These are phyloP conservation scores for Cyberlindnera petersonii DNA, from an alignment of 805 yeast species.

Conservation along the genomic window DNA sequence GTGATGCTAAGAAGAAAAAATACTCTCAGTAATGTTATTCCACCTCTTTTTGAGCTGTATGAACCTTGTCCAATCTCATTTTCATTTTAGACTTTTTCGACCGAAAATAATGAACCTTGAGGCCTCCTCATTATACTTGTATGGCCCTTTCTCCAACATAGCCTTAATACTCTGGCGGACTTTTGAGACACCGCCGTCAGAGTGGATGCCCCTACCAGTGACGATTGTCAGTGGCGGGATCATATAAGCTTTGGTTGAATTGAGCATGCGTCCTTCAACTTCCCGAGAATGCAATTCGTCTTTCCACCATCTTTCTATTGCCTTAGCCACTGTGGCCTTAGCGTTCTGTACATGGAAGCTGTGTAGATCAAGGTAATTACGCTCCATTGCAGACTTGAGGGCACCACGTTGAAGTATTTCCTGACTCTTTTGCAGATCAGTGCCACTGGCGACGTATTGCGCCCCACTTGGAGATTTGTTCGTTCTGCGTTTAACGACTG, in stretches of 20 bases:
- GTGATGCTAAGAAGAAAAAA: no score
- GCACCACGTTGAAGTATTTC: constrained; percentile 14
- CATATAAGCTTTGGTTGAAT: constrained; percentile 35
- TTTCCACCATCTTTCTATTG: constrained; percentile 58
- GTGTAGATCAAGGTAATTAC: constrained; percentile 51
- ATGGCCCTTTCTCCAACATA: constrained; percentile 36
- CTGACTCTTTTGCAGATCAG: constrained; percentile 4
- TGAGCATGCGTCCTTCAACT: constrained; percentile 34
- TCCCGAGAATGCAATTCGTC: constrained; percentile 46
- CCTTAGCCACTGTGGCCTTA: constrained; percentile 30
- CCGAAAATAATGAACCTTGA: constrained; percentile 45
- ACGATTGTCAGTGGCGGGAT: constrained; percentile 45
- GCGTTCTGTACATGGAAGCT: constrained; percentile 48
- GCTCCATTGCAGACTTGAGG: constrained; percentile 18
- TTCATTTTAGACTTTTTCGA: no score
- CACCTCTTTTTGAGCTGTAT: no score
- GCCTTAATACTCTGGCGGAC: constrained; percentile 42
- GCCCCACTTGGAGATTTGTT: background rate
- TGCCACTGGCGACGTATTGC: background rate
- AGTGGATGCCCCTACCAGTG: constrained; percentile 73
- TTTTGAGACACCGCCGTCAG: constrained; percentile 50
- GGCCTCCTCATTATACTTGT: constrained; percentile 42
- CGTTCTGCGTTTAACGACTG: constrained; percentile 1
- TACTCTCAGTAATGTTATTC: no score
- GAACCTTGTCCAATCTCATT: no score